phyloP scores from a whole-genome alignment of 2,329 filamentous ascomycete species.

The Exophiala sp. region DNA sequence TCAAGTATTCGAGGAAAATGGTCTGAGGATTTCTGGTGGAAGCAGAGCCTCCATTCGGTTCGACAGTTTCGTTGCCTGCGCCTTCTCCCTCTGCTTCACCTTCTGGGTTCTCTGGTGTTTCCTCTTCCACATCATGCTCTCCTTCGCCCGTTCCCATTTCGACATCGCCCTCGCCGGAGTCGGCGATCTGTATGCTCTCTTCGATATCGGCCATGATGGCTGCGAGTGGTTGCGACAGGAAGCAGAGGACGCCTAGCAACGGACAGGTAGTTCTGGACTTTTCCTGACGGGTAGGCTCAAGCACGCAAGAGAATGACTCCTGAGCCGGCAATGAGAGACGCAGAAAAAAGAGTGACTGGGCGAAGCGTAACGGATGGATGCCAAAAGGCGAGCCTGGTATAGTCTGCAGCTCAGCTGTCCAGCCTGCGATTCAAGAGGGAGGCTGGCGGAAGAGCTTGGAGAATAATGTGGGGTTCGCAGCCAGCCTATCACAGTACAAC shows the following conservation, averaged over 20 bases:
- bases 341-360: no score
- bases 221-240: background rate
- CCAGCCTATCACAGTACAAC: no score
- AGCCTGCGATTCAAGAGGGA: no score
- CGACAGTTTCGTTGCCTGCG: slow-evolving; percentile 18
- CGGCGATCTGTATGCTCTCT: slow-evolving; percentile 17
- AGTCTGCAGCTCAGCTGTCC: no score
- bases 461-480: no score
- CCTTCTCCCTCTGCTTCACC: slow-evolving; percentile 22
- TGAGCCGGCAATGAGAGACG: no score
- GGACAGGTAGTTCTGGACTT: background rate
- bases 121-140: slow-evolving; percentile 25
- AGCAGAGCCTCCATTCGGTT: slow-evolving; percentile 6
- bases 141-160: slow-evolving; percentile 31
- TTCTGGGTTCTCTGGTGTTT: slow-evolving; percentile 13
- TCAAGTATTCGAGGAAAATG: slow-evolving; percentile 48
- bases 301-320: no score
- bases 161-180: slow-evolving; percentile 25
- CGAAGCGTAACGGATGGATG: no score
- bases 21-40: slow-evolving; percentile 29
- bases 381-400: no score
- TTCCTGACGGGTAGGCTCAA: no score
- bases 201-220: slow-evolving; percentile 3
- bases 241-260: background rate
- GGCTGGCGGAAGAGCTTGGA: no score